These are phyloP conservation scores for Lactifluus hygrophoroides DNA, from an alignment of 768 basidiomycete genomes.

Conservation along the genomic window DNA sequence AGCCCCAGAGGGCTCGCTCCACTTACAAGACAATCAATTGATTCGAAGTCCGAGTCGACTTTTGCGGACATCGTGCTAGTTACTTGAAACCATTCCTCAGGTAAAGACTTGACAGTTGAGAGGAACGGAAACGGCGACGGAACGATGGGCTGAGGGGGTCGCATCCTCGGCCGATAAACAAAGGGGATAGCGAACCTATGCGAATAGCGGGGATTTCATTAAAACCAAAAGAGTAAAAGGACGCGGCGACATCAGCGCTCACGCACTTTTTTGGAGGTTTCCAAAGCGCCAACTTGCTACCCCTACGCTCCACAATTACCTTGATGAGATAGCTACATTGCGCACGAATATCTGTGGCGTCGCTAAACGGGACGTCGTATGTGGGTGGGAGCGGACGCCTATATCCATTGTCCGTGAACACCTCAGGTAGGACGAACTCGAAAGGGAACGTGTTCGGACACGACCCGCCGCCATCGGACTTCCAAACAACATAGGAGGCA, in stretches of 20 bases:
- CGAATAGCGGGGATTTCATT: neutral
- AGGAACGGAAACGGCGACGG: constrained; percentile 39
- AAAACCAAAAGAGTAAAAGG: neutral
- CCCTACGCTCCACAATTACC: constrained; percentile 33
- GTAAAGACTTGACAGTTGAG: constrained; percentile 48
- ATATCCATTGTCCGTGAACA: constrained; percentile 1
- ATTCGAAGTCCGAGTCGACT: constrained; percentile 28
- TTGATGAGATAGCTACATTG: constrained; percentile 40
- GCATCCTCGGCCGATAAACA: constrained; percentile 43
- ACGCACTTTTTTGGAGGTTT: constrained; percentile 40
- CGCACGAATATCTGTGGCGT: constrained; percentile 25
- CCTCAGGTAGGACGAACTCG: constrained; percentile 21
- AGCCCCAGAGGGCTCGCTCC: neutral
- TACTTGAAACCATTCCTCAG: constrained; percentile 59
- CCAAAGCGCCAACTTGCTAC: constrained; percentile 36
- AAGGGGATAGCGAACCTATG: constrained; percentile 41
- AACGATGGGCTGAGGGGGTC: constrained; percentile 48
- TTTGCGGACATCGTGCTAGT: constrained; percentile 36
- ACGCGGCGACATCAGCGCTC: neutral
- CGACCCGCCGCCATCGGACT: neutral
- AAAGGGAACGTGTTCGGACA: constrained; percentile 37
- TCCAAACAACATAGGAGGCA: constrained; percentile 16
- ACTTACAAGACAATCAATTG: constrained; percentile 46
- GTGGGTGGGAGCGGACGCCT: constrained; percentile 34
- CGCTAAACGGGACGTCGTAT: constrained; percentile 35